Conservation (phyloP, 2,329 filamentous ascomycete genomes). For the Nannizziopsis arthrosporioides region DNA sequence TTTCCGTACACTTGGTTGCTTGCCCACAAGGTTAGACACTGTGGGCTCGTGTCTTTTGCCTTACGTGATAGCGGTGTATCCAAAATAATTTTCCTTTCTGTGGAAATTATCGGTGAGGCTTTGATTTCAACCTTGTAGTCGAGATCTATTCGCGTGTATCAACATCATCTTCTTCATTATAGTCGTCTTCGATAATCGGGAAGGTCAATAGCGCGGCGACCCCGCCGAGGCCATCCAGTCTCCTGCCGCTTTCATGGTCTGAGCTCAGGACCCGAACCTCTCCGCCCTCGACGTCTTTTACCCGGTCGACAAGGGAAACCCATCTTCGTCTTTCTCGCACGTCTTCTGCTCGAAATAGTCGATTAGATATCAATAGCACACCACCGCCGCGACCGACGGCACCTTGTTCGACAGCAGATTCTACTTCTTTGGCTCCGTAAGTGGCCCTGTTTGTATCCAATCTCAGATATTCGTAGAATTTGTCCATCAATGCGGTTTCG, state of each 20-base stretch:
- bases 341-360: slow-evolving; percentile 73
- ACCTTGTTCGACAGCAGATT: slow-evolving; percentile 70
- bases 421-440: slow-evolving; percentile 76
- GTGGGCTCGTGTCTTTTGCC: no score
- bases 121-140: not conserved
- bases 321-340: slow-evolving; percentile 65
- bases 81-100: not conserved
- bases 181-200: slow-evolving; percentile 69
- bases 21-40: no score
- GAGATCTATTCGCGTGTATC: not conserved
- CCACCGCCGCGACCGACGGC: slow-evolving; percentile 81
- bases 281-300: slow-evolving; percentile 68
- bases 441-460: slow-evolving; percentile 79
- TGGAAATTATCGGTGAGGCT: not conserved
- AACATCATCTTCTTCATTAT: slow-evolving; percentile 45
- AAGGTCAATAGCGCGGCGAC: slow-evolving; percentile 87
- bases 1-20: no score
- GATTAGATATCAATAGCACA: slow-evolving; percentile 74
- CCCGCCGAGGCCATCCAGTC: slow-evolving; percentile 70
- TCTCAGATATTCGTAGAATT: slow-evolving; percentile 64
- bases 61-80: no score
- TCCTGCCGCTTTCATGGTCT: slow-evolving; percentile 83
- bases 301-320: slow-evolving; percentile 75
- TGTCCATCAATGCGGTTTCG: slow-evolving; percentile 75
- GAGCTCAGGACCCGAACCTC: slow-evolving; percentile 83